Conservation (phyloP, 2,329 filamentous ascomycete species). For the Ophiostoma australiae region DNA sequence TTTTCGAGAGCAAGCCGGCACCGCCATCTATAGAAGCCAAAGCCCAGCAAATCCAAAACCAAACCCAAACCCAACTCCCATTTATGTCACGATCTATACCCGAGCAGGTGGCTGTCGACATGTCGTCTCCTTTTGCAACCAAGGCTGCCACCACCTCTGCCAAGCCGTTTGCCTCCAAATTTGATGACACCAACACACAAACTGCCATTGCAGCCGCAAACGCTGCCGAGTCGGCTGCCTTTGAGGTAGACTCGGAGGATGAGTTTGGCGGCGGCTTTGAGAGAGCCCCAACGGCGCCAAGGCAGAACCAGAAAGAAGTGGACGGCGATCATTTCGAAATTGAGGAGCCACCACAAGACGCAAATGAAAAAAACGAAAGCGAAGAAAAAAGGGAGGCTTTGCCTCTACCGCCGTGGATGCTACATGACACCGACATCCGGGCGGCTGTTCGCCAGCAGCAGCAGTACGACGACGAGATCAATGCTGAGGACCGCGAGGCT, state of each 20-base stretch:
- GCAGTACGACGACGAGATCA: constrained; percentile 54
- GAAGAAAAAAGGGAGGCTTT: constrained; percentile 35
- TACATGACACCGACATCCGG: constrained; percentile 60
- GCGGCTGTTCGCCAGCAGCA: constrained; percentile 56
- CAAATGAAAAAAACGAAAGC: background rate
- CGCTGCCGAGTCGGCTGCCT: constrained; percentile 28
- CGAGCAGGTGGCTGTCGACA: background rate
- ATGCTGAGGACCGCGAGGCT: constrained; percentile 57
- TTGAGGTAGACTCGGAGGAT: constrained; percentile 34
- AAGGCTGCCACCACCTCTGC: background rate
- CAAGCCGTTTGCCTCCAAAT: background rate
- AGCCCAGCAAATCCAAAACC: background rate
- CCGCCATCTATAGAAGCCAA: constrained; percentile 28
- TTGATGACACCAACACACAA: background rate
- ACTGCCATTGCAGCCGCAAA: constrained; percentile 18
- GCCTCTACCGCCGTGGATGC: constrained; percentile 74
- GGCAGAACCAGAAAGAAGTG: constrained; percentile 28
- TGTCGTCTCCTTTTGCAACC: constrained; percentile 17
- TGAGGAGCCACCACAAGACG: constrained; percentile 18
- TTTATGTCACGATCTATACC: background rate
- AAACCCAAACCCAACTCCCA: background rate
- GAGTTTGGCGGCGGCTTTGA: constrained; percentile 63
- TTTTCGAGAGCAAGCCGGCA: constrained; percentile 43
- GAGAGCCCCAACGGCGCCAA: constrained; percentile 28
- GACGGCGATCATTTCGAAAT: constrained; percentile 52